These are phyloP conservation scores for Didymella exigua DNA, from an alignment of 2,329 filamentous ascomycete genomes.

Conservation along the genomic window DNA sequence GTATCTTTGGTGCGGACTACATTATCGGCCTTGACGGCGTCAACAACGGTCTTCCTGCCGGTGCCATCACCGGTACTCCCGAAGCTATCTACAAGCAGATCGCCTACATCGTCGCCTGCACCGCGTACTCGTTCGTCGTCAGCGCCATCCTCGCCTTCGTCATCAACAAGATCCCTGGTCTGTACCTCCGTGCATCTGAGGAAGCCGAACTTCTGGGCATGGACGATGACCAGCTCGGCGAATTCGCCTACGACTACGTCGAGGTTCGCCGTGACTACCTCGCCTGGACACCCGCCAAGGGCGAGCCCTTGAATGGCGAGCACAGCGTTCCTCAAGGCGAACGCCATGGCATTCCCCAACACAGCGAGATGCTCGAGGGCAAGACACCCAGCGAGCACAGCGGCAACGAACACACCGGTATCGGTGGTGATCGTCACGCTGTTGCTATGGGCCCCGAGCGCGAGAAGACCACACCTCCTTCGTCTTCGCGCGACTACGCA, in stretches of 20 bases:
- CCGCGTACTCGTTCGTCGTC: constrained; percentile 73
- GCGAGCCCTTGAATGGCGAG: constrained; percentile 65
- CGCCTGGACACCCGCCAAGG: constrained; percentile 80
- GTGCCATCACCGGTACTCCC: constrained; percentile 76
- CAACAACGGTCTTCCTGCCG: constrained; percentile 67
- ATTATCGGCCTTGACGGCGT: constrained; percentile 76
- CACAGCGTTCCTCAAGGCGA: constrained; percentile 67
- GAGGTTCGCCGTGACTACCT: constrained; percentile 88
- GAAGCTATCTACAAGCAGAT: constrained; percentile 79
- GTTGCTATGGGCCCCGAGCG: constrained; percentile 54
- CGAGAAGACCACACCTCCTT: constrained; percentile 28
- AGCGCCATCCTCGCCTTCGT: constrained; percentile 74
- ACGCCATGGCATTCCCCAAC: constrained; percentile 72
- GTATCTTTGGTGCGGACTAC: constrained; percentile 75
- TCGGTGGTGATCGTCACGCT: constrained; percentile 60
- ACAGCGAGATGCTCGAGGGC: constrained; percentile 69
- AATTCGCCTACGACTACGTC: constrained; percentile 90
- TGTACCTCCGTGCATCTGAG: constrained; percentile 79
- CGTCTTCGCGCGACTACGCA: constrained; percentile 14
- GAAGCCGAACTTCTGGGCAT: constrained; percentile 85
- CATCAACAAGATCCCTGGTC: constrained; percentile 76
- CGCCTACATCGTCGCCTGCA: constrained; percentile 72
- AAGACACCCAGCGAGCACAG: constrained; percentile 56
- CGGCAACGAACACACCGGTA: constrained; percentile 54
- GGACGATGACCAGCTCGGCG: constrained; percentile 88